Percentiles rank a stretch among this genome's conserved stretches.
phyloP scores from a whole-genome alignment of 495 filamentous ascomycete species.

The Tuber aestivum region DNA sequence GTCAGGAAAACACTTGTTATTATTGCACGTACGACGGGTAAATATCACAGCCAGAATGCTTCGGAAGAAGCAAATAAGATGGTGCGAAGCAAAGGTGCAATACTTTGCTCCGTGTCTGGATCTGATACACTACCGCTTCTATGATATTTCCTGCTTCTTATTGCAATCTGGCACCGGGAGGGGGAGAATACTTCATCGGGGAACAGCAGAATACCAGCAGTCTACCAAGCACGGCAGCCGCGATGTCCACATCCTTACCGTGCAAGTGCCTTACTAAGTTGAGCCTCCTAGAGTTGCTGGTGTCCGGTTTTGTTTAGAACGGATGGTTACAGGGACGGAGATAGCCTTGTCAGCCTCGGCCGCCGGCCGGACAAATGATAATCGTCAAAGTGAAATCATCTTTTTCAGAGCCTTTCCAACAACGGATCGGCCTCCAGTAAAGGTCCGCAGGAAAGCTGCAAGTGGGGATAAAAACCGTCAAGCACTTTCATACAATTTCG shows the following conservation, averaged over 20 bases:
- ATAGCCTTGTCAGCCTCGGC: not conserved
- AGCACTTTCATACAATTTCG: not conserved
- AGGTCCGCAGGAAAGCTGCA: not conserved
- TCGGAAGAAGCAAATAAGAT: not conserved
- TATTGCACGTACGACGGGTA: not conserved
- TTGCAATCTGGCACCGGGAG: not conserved
- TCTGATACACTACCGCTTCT: not conserved
- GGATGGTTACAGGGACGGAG: not conserved
- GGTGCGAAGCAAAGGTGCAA: not conserved
- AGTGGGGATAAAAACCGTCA: not conserved
- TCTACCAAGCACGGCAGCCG: not conserved
- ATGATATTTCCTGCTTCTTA: not conserved
- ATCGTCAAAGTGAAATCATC: constrained; percentile 30
- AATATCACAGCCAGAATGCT: not conserved
- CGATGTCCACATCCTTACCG: not conserved
- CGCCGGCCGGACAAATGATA: not conserved
- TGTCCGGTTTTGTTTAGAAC: not conserved
- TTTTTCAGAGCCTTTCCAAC: not conserved
- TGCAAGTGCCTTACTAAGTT: not conserved
- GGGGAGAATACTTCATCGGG: not conserved
- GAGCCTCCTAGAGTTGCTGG: not conserved
- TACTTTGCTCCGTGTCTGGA: not conserved
- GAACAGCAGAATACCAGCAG: not conserved
- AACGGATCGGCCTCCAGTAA: not conserved
- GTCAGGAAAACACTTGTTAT: not conserved